phyloP scores from a whole-genome alignment of 331 rosid genomes.

The Rosa hybrid region DNA sequence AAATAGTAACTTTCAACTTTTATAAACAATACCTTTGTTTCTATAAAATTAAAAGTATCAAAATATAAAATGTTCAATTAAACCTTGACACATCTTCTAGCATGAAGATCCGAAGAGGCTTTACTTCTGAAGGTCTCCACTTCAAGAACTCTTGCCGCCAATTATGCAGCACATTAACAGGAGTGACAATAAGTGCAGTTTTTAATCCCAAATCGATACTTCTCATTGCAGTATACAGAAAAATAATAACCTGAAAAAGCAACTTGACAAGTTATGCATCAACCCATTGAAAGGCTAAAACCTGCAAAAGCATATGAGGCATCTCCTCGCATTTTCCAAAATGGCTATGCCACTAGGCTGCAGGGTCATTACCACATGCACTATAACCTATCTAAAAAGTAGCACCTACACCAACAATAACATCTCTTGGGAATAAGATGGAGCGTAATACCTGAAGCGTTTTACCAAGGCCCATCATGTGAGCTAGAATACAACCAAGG shows the following conservation, averaged over 20 bases:
- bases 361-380: not conserved
- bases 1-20: not conserved
- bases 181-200: slow-evolving; percentile 89
- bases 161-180: slow-evolving; percentile 94
- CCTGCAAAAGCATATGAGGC: not conserved
- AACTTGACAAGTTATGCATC: slow-evolving; percentile 30
- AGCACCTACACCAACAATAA: not conserved
- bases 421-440: not conserved
- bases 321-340: not conserved
- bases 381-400: not conserved
- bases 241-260: slow-evolving; percentile 77
- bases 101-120: slow-evolving; percentile 81
- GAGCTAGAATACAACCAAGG: slow-evolving; percentile 98
- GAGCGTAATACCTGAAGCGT: slow-evolving; percentile 76
- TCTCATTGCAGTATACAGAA: slow-evolving; percentile 94
- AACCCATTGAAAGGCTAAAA: slow-evolving; percentile 12
- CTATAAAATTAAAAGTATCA: not conserved
- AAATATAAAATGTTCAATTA: not conserved
- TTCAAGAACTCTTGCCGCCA: slow-evolving; percentile 94
- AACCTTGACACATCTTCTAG: slow-evolving; percentile 92
- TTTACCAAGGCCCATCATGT: slow-evolving; percentile 99
- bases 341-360: not conserved
- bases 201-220: slow-evolving; percentile 80
- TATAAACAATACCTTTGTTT: not conserved
- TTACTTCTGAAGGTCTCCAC: slow-evolving; percentile 90